These are phyloP conservation scores for Malus sieversii DNA, from an alignment of 306 rosid species.

Conservation along the genomic window DNA sequence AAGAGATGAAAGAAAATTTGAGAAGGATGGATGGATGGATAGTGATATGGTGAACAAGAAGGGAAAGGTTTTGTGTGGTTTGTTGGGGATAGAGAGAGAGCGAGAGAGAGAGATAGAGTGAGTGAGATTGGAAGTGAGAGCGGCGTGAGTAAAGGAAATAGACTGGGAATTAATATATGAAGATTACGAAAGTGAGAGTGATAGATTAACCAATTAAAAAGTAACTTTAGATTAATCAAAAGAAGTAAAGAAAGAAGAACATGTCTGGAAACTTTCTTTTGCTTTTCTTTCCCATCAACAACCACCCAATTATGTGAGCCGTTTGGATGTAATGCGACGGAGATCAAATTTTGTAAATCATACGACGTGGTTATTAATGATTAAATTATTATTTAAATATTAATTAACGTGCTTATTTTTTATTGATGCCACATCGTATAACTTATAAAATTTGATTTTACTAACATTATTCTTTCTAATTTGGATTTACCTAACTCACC, in stretches of 20 bases:
- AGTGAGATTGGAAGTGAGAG: constrained; percentile 30
- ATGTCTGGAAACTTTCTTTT: constrained; percentile 36
- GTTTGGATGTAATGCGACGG: neutral
- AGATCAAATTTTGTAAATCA: no score
- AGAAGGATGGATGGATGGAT: neutral
- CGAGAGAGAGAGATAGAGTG: constrained; percentile 16
- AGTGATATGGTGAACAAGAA: neutral
- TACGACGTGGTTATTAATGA: no score
- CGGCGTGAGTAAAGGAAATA: constrained; percentile 89
- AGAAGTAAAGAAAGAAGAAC: constrained; percentile 6
- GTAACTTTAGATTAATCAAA: constrained; percentile 11
- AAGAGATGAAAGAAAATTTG: constrained; percentile 17
- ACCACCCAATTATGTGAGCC: constrained; percentile 24
- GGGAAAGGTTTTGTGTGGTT: constrained; percentile 13
- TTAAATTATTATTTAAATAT: no score
- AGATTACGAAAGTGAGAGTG: neutral
- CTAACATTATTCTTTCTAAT: neutral
- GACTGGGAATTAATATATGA: constrained; percentile 24
- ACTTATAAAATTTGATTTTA: no score
- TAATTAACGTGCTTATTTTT: no score
- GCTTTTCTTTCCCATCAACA: constrained; percentile 23
- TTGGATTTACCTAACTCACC: constrained; percentile 7
- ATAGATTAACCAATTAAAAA: constrained; percentile 12
- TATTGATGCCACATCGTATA: no score
- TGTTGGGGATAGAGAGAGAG: neutral